phyloP scores from a whole-genome alignment of 495 filamentous ascomycete species.

The Cercophora scortea region DNA sequence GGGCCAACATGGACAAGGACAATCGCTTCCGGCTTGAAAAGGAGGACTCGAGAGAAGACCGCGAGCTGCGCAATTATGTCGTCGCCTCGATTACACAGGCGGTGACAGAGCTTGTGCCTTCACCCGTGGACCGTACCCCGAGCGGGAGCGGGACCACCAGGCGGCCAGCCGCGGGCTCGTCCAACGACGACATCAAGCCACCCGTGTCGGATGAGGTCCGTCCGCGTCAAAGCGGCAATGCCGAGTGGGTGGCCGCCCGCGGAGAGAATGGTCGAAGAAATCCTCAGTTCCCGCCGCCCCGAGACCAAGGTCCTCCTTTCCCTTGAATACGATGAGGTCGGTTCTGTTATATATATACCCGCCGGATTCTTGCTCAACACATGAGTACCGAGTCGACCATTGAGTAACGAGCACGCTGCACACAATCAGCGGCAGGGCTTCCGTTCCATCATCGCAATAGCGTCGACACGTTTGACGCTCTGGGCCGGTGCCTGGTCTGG shows the following conservation, averaged over 20 bases:
- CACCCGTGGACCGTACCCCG: constrained; percentile 11
- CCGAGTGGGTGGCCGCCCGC: constrained; percentile 56
- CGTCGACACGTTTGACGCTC: too few relatives aligned
- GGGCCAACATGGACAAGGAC: constrained; percentile 70
- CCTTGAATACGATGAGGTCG: constrained; percentile 4
- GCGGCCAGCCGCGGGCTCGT: constrained; percentile 1
- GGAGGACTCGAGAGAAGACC: constrained; percentile 82
- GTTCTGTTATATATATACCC: neutral
- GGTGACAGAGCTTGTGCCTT: constrained; percentile 38
- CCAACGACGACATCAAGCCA: constrained; percentile 38
- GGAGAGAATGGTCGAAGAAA: constrained; percentile 44
- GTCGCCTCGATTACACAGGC: constrained; percentile 60
- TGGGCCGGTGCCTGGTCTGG: too few relatives aligned
- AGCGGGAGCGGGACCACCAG: constrained; percentile 6
- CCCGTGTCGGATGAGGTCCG: constrained; percentile 42
- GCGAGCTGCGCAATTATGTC: constrained; percentile 68
- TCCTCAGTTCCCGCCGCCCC: constrained; percentile 29
- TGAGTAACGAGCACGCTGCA: neutral
- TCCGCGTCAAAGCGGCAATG: constrained; percentile 51
- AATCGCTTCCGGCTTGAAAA: constrained; percentile 74
- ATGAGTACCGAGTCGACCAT: neutral
- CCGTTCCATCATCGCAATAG: too few relatives aligned
- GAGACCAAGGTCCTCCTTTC: constrained; percentile 21
- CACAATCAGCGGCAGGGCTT: too few relatives aligned
- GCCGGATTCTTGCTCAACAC: neutral